Evolutionary conservation across 139 green algal species (phyloP).

Genomic region (Asterochloris erici): DNA sequence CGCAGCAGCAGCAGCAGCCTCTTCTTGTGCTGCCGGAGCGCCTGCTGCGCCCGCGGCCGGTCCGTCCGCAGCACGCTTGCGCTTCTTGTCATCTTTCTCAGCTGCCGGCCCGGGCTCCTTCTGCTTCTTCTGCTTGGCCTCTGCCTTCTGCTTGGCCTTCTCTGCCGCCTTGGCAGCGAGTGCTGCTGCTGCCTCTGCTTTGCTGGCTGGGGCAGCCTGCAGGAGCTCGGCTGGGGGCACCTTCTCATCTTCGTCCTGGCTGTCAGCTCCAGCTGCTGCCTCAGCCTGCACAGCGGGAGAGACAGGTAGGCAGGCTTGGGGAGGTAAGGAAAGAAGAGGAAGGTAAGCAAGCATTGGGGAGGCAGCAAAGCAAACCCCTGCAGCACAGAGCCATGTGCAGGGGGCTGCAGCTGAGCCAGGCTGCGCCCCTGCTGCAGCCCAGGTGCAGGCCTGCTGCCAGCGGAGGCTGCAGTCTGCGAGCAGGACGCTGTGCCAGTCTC

Average conservation of each 20-base stretch:
- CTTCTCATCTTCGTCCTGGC: neutral
- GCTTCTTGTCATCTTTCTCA: slow-evolving; percentile 13
- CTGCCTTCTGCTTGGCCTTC: neutral
- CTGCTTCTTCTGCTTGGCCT: slow-evolving; percentile 16
- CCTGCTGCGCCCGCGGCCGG: neutral
- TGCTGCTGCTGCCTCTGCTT: slow-evolving; percentile 14
- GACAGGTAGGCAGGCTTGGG: no score
- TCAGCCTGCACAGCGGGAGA: no score
- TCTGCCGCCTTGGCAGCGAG: neutral
- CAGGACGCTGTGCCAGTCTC: no score
- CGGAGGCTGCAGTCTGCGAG: no score
- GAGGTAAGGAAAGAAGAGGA: no score
- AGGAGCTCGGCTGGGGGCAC: neutral
- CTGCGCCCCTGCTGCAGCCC: no score
- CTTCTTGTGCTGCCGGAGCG: neutral
- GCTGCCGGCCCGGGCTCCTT: slow-evolving; percentile 3
- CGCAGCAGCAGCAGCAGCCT: slow-evolving; percentile 11
- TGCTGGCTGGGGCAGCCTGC: neutral
- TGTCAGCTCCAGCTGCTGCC: no score
- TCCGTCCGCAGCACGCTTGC: neutral
- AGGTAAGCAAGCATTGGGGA: no score
- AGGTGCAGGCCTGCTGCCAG: no score
- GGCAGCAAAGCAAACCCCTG: no score
- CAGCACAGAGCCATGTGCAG: no score
- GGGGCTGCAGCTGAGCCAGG: no score